Conservation (phyloP, 352 stramenopile species). For the Peronospora farinosa region DNA sequence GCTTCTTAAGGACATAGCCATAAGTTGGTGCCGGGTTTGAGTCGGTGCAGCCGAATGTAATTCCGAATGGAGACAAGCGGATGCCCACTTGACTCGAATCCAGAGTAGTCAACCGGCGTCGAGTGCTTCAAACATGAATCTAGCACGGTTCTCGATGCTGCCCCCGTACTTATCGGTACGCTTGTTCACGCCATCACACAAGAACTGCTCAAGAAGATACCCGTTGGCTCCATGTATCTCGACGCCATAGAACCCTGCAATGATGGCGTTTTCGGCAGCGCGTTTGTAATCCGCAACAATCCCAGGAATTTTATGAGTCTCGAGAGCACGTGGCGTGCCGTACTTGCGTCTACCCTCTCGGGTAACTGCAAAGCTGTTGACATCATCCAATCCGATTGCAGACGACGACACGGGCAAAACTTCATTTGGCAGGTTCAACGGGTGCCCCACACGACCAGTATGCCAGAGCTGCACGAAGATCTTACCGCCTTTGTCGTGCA, state of each 20-base stretch:
- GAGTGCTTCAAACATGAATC: conserved; percentile 62
- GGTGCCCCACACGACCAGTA: conserved; percentile 58
- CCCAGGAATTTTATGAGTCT: conserved; percentile 59
- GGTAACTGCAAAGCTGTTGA: conserved; percentile 32
- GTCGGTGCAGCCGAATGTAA: conserved; percentile 35
- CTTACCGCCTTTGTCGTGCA: conserved; percentile 68
- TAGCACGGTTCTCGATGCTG: conserved; percentile 64
- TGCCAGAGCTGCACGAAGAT: conserved; percentile 88
- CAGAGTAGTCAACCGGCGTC: conserved; percentile 31
- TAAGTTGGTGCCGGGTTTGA: conserved; percentile 35
- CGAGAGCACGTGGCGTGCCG: conserved; percentile 58
- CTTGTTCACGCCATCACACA: conserved; percentile 28
- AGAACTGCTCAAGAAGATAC: conserved; percentile 29
- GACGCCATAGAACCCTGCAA: conserved; percentile 26
- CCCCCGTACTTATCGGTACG: conserved; percentile 47
- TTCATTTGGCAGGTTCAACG: conserved; percentile 42
- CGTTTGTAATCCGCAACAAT: conserved; percentile 28
- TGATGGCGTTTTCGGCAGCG: conserved; percentile 28
- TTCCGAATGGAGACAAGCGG: conserved; percentile 33
- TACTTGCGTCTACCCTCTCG: conserved; percentile 31
- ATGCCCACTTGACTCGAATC: conserved; percentile 36
- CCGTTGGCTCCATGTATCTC: conserved; percentile 31
- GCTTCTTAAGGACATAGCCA: conserved; percentile 31
- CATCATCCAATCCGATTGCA: conserved; percentile 21
- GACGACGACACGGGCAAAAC: conserved; percentile 42